Base-by-base conservation (phyloP, 2,329 filamentous ascomycete species). In the Pezicula radicicola region DNA sequence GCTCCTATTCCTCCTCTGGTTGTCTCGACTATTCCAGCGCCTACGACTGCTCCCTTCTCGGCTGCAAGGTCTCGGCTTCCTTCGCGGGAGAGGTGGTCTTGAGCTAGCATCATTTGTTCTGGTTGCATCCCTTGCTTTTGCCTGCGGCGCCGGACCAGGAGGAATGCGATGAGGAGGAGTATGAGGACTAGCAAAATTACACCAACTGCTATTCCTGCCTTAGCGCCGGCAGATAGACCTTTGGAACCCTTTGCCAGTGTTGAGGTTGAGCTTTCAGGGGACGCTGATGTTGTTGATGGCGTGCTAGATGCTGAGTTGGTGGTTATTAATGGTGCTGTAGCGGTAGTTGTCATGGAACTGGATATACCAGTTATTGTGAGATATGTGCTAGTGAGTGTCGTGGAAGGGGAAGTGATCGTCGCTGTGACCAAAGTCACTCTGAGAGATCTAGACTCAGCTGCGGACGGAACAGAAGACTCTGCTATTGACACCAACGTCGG, bases 111-210 rank as follows among this genome's bases (percentile, higher is more conserved):
- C 47, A 35, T 43, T 45, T 33, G 49, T 28, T 18, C 30, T 40
- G 12, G 35, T 27, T 62, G 56, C 3, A 52, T 50, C 27, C 61
- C 53, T 30, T 16, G 27, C 16, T 45, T 21, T 28, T 55, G 61
- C 36, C 65, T 65, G 43, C 67, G 68, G 4, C 70, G 71, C 4
- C 75, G 73, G 15, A 72, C 72, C 27, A 75, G 59, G 47, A 77
- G 61, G 57, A 75, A 73, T 69, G 71, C 81, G 19, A 66, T 57
- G 7, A 76, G 55, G 3, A 60, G 66, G 5, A 61, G 70, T 57
- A 76, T 54, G 42, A 78, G 50, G 13, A 71, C 60, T 12, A 68
- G 69, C 6, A 66, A 4, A 15, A 46, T 40, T n/a, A n/a, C 43
- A 18, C 53, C 53, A n/a, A 55, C 39, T 16, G 54, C 60, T 27